phyloP scores from a whole-genome alignment of 2,329 filamentous ascomycete species.

The Hirsutella rhossiliensis region DNA sequence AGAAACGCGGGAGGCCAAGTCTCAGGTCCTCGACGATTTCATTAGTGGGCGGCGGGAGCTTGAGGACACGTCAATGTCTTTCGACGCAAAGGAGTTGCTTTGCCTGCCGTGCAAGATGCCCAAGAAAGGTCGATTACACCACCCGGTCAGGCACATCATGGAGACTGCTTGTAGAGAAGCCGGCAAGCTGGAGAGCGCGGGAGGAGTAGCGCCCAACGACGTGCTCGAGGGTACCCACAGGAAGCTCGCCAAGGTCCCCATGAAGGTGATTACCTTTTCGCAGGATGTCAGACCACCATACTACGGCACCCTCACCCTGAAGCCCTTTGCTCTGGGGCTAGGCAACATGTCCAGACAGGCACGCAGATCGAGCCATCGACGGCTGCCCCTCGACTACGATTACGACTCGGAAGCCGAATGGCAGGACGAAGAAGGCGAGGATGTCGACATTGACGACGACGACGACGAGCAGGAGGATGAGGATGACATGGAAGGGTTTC shows the following conservation, averaged over 20 bases:
- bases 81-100: conserved; percentile 34
- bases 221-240: conserved; percentile 19
- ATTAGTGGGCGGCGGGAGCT: conserved; percentile 28
- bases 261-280: conserved; percentile 51
- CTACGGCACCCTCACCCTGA: conserved; percentile 57
- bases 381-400: conserved; percentile 63
- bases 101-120: conserved; percentile 25
- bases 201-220: conserved; percentile 22
- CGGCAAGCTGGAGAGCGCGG: conserved; percentile 22
- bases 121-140: conserved; percentile 33
- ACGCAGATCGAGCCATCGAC: conserved; percentile 38
- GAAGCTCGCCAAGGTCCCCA: conserved; percentile 40
- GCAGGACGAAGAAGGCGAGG: conserved; percentile 63
- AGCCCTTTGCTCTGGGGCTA: conserved; percentile 30
- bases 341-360: conserved; percentile 38
- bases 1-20: conserved; percentile 39
- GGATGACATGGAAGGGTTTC: conserved; percentile 82
- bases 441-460: conserved; percentile 54
- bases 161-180: conserved; percentile 37
- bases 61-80: conserved; percentile 21
- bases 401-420: conserved; percentile 82
- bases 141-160: conserved; percentile 50
- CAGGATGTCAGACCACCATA: conserved; percentile 60
- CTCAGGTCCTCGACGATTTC: conserved; percentile 38
- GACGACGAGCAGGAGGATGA: conserved; percentile 61